phyloP scores from a whole-genome alignment of 495 filamentous ascomycete species.

The Hypoxylon intermedium region DNA sequence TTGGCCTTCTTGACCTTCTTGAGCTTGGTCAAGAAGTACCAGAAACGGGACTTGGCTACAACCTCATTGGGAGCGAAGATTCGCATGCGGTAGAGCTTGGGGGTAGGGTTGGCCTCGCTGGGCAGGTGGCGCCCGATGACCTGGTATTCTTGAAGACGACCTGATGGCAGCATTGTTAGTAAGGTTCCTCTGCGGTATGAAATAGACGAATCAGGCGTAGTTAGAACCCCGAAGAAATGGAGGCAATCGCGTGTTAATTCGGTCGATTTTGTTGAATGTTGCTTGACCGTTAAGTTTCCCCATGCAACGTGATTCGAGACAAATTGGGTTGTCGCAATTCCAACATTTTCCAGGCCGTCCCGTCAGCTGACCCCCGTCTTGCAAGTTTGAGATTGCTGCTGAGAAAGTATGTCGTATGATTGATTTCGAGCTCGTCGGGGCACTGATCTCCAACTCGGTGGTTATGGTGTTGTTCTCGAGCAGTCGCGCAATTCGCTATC shows the following conservation, averaged over 20 bases:
- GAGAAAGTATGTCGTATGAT: not conserved
- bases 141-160: constrained; percentile 99
- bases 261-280: not conserved
- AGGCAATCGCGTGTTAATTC: not conserved
- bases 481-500: constrained; percentile 18
- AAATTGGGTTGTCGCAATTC: not conserved
- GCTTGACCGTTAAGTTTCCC: not conserved
- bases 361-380: not conserved
- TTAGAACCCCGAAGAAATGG: not conserved
- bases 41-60: constrained; percentile 98
- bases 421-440: not conserved
- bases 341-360: not conserved
- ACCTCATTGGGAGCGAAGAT: constrained; percentile 98
- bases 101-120: constrained; percentile 90
- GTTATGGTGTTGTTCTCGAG: not conserved
- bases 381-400: not conserved
- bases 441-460: no score
- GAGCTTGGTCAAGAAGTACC: constrained; percentile 99
- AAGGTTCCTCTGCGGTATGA: not conserved
- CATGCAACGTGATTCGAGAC: not conserved
- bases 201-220: not conserved
- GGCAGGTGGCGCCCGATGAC: constrained; percentile 99
- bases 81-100: constrained; percentile 99
- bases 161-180: constrained; percentile 56
- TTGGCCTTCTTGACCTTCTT: constrained; percentile 99